phyloP scores from a whole-genome alignment of 83 land plant genomes.

The Picea abies region DNA sequence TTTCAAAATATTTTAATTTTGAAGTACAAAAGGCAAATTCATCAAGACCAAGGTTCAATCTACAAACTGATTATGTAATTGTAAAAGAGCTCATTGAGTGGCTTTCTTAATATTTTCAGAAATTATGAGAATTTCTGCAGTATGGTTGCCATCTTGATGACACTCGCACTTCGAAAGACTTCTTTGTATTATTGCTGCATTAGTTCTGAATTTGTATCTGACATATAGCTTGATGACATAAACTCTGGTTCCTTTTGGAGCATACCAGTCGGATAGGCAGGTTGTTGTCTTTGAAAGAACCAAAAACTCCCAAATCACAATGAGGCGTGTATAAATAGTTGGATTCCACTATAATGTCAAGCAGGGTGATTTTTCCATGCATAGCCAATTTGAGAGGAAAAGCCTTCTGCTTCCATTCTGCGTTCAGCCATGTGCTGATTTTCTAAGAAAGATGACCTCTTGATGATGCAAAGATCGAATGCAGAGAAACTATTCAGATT shows the following conservation, averaged over 20 bases:
- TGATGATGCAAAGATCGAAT: slow-evolving; percentile 1
- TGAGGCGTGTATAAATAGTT: neutral
- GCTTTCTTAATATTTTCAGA: slow-evolving; percentile 1
- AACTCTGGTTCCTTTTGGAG: neutral
- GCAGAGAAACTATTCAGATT: neutral
- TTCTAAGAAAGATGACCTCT: neutral
- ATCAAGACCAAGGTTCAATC: neutral
- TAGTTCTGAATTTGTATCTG: neutral
- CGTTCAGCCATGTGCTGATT: neutral
- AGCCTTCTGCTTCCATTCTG: neutral
- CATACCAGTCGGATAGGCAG: neutral
- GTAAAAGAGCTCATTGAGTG: neutral
- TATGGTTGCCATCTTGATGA: neutral
- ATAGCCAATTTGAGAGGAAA: neutral
- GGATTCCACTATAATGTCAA: neutral
- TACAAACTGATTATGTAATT: neutral
- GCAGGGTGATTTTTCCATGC: neutral
- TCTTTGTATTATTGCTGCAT: neutral
- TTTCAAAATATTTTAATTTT: neutral
- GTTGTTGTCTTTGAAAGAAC: neutral
- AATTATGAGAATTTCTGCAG: slow-evolving; percentile 1
- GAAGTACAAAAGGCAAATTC: neutral
- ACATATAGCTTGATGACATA: neutral
- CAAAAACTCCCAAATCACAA: neutral
- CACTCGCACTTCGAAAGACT: neutral